Percentiles rank a stretch among this genome's conserved stretches.
phyloP scores from a whole-genome alignment of 176 grass and related monocot species.

The Lolium rigidum region DNA sequence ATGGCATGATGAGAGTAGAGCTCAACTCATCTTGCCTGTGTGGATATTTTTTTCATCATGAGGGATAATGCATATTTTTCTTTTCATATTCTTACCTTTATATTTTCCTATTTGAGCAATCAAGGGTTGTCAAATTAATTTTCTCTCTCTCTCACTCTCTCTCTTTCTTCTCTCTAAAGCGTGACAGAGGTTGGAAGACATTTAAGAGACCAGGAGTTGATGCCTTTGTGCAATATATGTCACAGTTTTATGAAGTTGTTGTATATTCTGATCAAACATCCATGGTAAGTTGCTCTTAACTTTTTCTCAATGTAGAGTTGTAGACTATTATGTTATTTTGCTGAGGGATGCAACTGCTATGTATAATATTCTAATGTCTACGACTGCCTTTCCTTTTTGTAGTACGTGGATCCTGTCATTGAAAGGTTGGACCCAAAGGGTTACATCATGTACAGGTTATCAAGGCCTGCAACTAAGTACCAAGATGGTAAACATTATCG shows the following conservation, averaged over 20 bases:
- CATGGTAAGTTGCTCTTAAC: conserved; percentile 69
- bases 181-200: conserved; percentile 95
- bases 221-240: conserved; percentile 83
- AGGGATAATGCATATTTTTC: neutral
- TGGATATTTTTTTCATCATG: neutral
- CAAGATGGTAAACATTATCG: conserved; percentile 89
- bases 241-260: conserved; percentile 82
- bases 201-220: conserved; percentile 98
- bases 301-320: conserved; percentile 22
- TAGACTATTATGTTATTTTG: neutral
- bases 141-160: neutral
- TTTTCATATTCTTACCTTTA: conserved; percentile 20
- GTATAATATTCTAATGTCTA: conserved; percentile 37
- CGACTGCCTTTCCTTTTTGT: conserved; percentile 35
- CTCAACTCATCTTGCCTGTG: neutral
- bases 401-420: conserved; percentile 93
- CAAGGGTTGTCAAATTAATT: conserved; percentile 13
- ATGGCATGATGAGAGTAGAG: neutral
- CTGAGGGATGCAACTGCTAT: conserved; percentile 10
- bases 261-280: conserved; percentile 86
- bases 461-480: conserved; percentile 91
- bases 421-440: conserved; percentile 79
- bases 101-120: conserved; percentile 20
- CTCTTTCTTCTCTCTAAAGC: conserved; percentile 47
- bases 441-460: conserved; percentile 65